Evolutionary conservation across 371 early-diverging fungal species (phyloP).

Genomic region (Furculomyces boomerangus): DNA sequence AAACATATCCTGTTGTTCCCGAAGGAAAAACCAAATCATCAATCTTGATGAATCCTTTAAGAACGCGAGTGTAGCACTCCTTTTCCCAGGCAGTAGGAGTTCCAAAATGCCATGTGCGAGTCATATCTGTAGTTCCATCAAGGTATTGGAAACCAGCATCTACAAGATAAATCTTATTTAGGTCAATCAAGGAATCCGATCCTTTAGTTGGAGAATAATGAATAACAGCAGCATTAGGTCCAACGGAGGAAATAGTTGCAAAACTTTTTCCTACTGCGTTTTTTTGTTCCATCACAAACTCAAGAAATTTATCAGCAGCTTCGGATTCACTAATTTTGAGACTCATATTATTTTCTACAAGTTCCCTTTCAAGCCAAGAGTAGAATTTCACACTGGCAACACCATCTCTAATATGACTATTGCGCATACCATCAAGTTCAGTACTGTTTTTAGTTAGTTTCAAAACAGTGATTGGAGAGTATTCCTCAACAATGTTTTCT

Average conservation of each 20-base stretch:
- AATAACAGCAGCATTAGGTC: constrained; percentile 95
- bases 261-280: constrained; percentile 84
- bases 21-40: constrained; percentile 71
- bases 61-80: constrained; percentile 88
- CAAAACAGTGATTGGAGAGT: constrained; percentile 52
- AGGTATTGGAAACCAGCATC: constrained; percentile 98
- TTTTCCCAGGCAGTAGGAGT: constrained; percentile 70
- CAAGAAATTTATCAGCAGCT: constrained; percentile 59
- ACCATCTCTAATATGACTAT: constrained; percentile 87
- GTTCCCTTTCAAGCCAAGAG: constrained; percentile 85
- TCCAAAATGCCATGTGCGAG: constrained; percentile 92
- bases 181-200: constrained; percentile 41
- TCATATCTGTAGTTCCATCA: constrained; percentile 98
- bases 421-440: constrained; percentile 86
- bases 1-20: constrained; percentile 69
- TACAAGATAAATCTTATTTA: constrained; percentile 71
- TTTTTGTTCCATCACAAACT: constrained; percentile 44
- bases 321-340: constrained; percentile 46
- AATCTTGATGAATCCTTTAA: constrained; percentile 93
- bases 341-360: constrained; percentile 33
- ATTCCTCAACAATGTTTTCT: constrained; percentile 27
- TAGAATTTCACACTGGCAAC: constrained; percentile 82
- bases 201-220: constrained; percentile 89
- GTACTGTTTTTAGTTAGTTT: constrained; percentile 87
- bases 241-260: constrained; percentile 91